Evolutionary conservation across 1,284 basidiomycete genomes (phyloP), one percentile per base, ranked within the genome.

Genomic region (Tylopilus orsonianus): DNA sequence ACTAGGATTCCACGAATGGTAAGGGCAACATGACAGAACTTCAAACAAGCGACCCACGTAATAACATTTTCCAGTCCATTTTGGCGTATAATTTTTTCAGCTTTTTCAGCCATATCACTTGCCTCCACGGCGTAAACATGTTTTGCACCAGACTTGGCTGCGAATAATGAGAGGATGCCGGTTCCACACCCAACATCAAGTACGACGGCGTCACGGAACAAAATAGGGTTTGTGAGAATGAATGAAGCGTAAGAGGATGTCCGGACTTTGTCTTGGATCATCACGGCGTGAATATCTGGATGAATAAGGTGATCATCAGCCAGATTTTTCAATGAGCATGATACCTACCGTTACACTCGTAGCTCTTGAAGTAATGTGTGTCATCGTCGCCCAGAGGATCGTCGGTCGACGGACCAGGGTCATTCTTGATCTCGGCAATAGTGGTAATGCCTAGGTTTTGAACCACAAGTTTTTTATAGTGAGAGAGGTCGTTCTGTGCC

Each of bases 121-220:
- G 96, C 96, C 55, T 98, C 96, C 48, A 99, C 88, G 7, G 96
- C 92, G 56, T 94, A 90, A 2, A 99, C 96, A 35, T 87, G 85
- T 66, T 90, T 90, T 2, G 96, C 96, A 1, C 96, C 96, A 0
- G 92, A 90, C 48, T 85, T 79, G 1, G 95, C 96, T 4, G 94
- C 94, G 58, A 98, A 91, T 56, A 99, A 78, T 0, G 92, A 96
- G 7, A 98, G 74, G 44, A 99, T 97, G 3, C 93, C 90, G 0
- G 93, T 95, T 0, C 93, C 93, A 60, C 93, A 97, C 3, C 96
- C 96, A 19, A 98, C 94, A 59, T 98, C 96, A 60, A 98, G 83
- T 6, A 99, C 94, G 38, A 88, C 72, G 23, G 92, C 91, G 57
- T 87, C 90, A 47, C 81, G 80, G 75, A 98, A 95, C 13, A 96